Conservation (phyloP, 148 eudicot species). For the Euryodendron excelsum region DNA sequence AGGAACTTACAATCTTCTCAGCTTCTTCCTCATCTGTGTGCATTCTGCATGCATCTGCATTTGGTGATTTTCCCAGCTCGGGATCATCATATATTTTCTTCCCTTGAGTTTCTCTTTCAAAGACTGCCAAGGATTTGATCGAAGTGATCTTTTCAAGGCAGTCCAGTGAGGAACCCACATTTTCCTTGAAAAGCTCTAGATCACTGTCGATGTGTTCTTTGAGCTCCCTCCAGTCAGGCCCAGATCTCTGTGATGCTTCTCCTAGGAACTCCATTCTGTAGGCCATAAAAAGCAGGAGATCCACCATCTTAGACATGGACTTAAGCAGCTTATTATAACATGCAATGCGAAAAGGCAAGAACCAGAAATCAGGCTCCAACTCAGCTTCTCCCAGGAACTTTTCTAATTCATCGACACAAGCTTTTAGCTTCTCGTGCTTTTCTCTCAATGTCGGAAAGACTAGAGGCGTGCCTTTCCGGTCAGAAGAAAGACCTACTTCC, state of each 20-base stretch:
- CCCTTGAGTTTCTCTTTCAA: slow-evolving; percentile 17
- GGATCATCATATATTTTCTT: slow-evolving; percentile 20
- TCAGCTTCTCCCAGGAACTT: slow-evolving; percentile 36
- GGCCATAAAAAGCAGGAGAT: slow-evolving; percentile 30
- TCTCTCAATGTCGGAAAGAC: slow-evolving; percentile 20
- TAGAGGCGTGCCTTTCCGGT: slow-evolving; percentile 4
- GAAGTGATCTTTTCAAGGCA: slow-evolving; percentile 23
- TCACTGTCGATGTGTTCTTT: slow-evolving; percentile 32
- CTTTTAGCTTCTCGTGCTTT: slow-evolving; percentile 27
- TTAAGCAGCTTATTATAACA: slow-evolving; percentile 29
- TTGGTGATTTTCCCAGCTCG: slow-evolving; percentile 29
- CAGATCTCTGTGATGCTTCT: slow-evolving; percentile 17
- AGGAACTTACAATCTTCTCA: slow-evolving; percentile 20
- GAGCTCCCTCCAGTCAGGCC: slow-evolving; percentile 27
- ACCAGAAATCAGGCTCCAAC: slow-evolving; percentile 60
- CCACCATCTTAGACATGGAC: slow-evolving; percentile 35
- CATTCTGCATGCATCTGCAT: neutral
- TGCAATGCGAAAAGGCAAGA: slow-evolving; percentile 38
- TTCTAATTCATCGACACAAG: slow-evolving; percentile 27
- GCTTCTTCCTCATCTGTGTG: slow-evolving; percentile 4
- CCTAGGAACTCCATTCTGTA: slow-evolving; percentile 21
- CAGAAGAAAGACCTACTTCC: slow-evolving; percentile 13
- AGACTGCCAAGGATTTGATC: slow-evolving; percentile 4
- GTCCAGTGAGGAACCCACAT: slow-evolving; percentile 22
- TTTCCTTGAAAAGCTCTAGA: slow-evolving; percentile 29